Base-by-base conservation (phyloP, 352 stramenopile species). In the Halophytophthora batemanensis region DNA sequence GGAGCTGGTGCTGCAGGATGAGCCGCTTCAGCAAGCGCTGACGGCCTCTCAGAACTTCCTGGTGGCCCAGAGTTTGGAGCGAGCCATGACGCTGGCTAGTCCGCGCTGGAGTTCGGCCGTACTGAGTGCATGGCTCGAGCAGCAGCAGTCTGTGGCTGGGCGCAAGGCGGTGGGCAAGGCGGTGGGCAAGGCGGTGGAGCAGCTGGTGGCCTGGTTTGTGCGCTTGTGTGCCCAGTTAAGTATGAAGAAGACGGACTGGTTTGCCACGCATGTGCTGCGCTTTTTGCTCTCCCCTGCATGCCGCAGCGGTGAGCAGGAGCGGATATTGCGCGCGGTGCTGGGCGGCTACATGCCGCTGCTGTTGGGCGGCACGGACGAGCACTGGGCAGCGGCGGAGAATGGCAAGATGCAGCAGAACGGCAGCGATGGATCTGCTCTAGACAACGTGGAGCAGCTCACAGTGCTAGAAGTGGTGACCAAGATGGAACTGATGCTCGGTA, bases 211-310 rank as follows among this genome's bases (percentile, higher is more conserved):
- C 39, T 73, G 74, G 31, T 58, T 83, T 47, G 60, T 72, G 55
- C 50, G 72, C 57, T 74, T 60, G 53, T 74, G 58, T 56, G 53
- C 47, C 45, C 69, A 65, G 42, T 69, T 88, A 48, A 87, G 58
- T 61, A 49, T 76, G 38, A 85, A 81, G 57, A 82, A 86, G 49
- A 74, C 76, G 23, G 74, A 85, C 55, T 93, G 83, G 83, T 94
- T 94, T 59, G 38, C 66, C 22, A 66, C 66, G 38, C 83, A 94
- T 51, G 50, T 90, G 34, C 59, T 90, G 31, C 61, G 53, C 40
- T 85, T 82, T 35, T 50, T 82, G 12, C 51, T 88, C 45, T 72
- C 67, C 18, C 33, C 56, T 51, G 59, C 66, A 22, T 69, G 59
- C 36, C 51, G 64, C 45, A 44, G 45, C 50, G 45, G 51, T 45